A percentile compares a stretch with the other conserved stretches of the same genome.
phyloP scores from a whole-genome alignment of 2,329 filamentous ascomycete species.

The Ampelomyces quisqualis region DNA sequence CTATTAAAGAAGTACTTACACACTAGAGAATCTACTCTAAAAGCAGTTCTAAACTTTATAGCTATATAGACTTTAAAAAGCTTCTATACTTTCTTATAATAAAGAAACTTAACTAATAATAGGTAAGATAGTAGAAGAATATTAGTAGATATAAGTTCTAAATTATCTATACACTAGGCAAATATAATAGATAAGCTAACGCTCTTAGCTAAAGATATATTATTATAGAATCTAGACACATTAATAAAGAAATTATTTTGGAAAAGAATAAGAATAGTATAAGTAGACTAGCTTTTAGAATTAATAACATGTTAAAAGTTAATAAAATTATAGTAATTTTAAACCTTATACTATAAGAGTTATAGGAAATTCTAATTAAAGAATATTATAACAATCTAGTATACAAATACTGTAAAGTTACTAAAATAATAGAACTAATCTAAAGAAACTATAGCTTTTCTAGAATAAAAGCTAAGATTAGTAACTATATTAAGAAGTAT shows the following conservation, averaged over 20 bases:
- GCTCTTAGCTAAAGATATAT: slow-evolving; percentile 1
- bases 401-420: slow-evolving; percentile 1
- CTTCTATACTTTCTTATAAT: slow-evolving; percentile 2
- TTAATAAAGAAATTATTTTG: neutral
- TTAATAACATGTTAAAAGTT: slow-evolving; percentile 1
- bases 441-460: no score
- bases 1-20: slow-evolving; percentile 2
- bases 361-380: slow-evolving; percentile 4
- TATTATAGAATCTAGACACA: neutral
- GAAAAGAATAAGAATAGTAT: slow-evolving; percentile 2
- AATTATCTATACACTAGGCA: slow-evolving; percentile 4
- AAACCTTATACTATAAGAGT: slow-evolving; percentile 4
- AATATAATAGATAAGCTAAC: slow-evolving; percentile 6
- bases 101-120: slow-evolving; percentile 1
- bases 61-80: slow-evolving; percentile 4
- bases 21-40: slow-evolving; percentile 3
- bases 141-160: slow-evolving; percentile 4
- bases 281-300: neutral
- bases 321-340: no score
- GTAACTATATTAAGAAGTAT: slow-evolving; percentile 5
- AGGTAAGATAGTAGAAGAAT: slow-evolving; percentile 2
- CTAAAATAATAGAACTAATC: no score
- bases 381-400: slow-evolving; percentile 4
- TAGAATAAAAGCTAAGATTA: no score
- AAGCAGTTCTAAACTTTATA: slow-evolving; percentile 1